Evolutionary conservation across 495 filamentous ascomycete genomes (phyloP).

Genomic region (Penicillium taxi): DNA sequence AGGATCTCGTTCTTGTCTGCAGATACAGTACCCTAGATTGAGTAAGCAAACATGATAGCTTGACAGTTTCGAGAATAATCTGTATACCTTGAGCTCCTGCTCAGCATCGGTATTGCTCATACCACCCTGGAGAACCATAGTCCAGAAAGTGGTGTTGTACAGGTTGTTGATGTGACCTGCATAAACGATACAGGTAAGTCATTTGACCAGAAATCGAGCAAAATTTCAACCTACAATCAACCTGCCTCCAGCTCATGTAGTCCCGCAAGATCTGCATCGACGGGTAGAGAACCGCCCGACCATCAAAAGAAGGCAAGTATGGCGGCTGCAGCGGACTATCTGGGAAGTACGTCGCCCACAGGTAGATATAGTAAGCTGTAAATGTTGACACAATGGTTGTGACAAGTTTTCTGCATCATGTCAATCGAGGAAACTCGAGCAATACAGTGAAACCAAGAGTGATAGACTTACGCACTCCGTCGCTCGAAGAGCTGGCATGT

Average conservation of each 20-base stretch:
- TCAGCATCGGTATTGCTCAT: conserved; percentile 72
- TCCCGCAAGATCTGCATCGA: conserved; percentile 70
- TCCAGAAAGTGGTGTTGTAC: conserved; percentile 97
- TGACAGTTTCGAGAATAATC: conserved; percentile 4
- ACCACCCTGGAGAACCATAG: conserved; percentile 67
- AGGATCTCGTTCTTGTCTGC: conserved; percentile 94
- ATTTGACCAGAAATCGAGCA: neutral
- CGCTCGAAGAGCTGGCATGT: conserved; percentile 76
- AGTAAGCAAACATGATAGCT: conserved; percentile 2
- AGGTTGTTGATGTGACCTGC: conserved; percentile 94
- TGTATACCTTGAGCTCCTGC: conserved; percentile 61
- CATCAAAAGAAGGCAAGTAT: conserved; percentile 78
- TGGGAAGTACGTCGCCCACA: conserved; percentile 72
- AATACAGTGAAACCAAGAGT: neutral
- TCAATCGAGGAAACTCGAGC: too few species aligned
- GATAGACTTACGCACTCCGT: conserved; percentile 59
- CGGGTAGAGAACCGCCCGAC: conserved; percentile 82
- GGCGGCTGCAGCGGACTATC: conserved; percentile 58
- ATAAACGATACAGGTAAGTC: neutral
- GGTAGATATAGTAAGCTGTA: conserved; percentile 79
- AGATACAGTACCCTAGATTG: conserved; percentile 62
- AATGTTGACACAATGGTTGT: conserved; percentile 89
- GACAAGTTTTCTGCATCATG: conserved; percentile 61
- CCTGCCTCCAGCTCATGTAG: conserved; percentile 96
- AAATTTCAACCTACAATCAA: conserved; percentile 61